Percentiles rank a stretch among this genome's conserved stretches.
Evolutionary conservation across 2,329 filamentous ascomycete species (phyloP).

Genomic region (Paraphoma sp.): DNA sequence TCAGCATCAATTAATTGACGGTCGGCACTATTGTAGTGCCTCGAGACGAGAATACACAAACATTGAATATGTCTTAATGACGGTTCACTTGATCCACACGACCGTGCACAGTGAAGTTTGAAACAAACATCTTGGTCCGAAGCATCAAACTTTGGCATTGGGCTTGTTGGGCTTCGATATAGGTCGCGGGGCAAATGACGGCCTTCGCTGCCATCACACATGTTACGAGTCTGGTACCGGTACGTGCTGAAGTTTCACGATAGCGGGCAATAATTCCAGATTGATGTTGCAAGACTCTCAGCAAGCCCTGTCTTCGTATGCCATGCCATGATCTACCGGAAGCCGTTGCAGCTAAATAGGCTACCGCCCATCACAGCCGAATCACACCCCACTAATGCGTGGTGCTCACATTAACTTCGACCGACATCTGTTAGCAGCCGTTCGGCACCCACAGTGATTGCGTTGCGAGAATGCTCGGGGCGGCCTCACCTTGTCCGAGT

Average conservation of each 20-base stretch:
- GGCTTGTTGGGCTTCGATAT: neutral
- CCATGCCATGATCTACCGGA: constrained; percentile 9
- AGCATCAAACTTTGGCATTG: neutral
- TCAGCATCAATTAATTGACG: constrained; percentile 22
- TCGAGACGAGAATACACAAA: constrained; percentile 29
- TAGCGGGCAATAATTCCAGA: neutral
- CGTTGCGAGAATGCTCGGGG: neutral
- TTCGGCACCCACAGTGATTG: neutral
- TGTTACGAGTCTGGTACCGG: neutral
- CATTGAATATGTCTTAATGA: constrained; percentile 29
- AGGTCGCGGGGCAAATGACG: neutral
- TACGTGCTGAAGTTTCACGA: neutral
- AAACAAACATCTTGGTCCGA: neutral
- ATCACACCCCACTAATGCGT: constrained; percentile 18
- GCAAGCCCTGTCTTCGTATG: neutral
- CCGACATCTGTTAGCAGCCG: constrained; percentile 4
- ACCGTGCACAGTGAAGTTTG: constrained; percentile 2
- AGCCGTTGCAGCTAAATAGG: constrained; percentile 16
- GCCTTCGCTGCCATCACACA: neutral
- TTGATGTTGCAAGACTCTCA: neutral
- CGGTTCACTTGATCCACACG: neutral
- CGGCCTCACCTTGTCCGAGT: neutral
- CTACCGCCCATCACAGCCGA: constrained; percentile 17
- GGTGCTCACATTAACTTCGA: constrained; percentile 7
- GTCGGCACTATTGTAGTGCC: constrained; percentile 12